phyloP scores from a whole-genome alignment of 495 filamentous ascomycete species.

The Tuber brumale region DNA sequence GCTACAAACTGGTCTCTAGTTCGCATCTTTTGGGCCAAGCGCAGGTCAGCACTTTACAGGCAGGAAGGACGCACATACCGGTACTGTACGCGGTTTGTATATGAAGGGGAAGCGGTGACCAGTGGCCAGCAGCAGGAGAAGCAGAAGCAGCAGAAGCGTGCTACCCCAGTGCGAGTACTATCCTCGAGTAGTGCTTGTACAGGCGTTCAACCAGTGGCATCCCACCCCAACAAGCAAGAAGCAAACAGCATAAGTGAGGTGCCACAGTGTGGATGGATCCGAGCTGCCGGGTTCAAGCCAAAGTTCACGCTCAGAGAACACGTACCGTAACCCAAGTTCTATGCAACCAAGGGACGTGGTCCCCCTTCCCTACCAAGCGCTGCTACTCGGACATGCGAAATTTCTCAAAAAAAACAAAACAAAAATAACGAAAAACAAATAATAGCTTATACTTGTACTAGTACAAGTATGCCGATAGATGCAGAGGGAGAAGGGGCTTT shows the following conservation, averaged over 20 bases:
- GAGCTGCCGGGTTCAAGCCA: slow-evolving; percentile 34
- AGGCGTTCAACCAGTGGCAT: neutral
- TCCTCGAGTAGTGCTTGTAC: neutral
- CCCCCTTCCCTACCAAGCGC: neutral
- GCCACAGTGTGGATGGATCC: slow-evolving; percentile 31
- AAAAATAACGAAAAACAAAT: neutral
- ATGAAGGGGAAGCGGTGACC: slow-evolving; percentile 19
- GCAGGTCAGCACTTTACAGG: slow-evolving; percentile 21
- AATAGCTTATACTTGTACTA: neutral
- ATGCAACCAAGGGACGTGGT: neutral
- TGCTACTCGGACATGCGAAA: neutral
- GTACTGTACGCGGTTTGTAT: neutral
- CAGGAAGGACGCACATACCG: neutral
- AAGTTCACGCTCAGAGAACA: slow-evolving; percentile 16
- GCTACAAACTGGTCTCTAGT: slow-evolving; percentile 20
- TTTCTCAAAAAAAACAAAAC: neutral
- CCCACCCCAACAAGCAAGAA: neutral
- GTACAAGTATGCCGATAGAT: neutral
- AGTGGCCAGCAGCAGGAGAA: neutral
- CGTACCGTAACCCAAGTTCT: neutral
- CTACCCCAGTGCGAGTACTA: neutral
- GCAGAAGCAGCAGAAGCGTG: neutral
- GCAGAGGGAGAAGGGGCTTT: neutral
- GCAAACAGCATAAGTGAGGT: neutral
- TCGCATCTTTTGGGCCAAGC: slow-evolving; percentile 23